A percentile compares a stretch with the other conserved stretches of the same genome.
These are phyloP conservation scores for Chloropicon primus DNA, from an alignment of 139 green algal species.

Conservation along the genomic window DNA sequence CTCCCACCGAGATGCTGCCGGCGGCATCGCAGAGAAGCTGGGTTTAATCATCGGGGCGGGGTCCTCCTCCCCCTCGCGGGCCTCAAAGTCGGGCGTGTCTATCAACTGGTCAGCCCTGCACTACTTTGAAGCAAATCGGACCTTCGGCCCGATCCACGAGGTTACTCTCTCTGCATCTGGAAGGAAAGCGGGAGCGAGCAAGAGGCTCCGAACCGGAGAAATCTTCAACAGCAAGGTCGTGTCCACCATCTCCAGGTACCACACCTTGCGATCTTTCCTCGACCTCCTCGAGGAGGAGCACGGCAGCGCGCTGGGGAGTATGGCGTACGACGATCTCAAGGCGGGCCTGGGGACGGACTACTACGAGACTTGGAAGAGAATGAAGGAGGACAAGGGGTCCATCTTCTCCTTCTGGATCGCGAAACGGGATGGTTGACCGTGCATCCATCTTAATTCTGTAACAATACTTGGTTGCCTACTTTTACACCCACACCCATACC, in stretches of 20 bases:
- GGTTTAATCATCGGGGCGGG: not conserved
- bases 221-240: constrained; percentile 15
- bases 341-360: constrained; percentile 8
- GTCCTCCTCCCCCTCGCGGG: not conserved
- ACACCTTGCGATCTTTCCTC: constrained; percentile 9
- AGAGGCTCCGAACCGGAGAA: constrained; percentile 1
- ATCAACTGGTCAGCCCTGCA: constrained; percentile 26
- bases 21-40: not conserved
- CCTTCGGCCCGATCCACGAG: constrained; percentile 21
- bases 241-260: constrained; percentile 32
- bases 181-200: constrained; percentile 26
- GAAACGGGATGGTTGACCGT: not conserved
- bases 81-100: constrained; percentile 13
- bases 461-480: too few relatives aligned
- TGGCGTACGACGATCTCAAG: not conserved
- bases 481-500: too few relatives aligned
- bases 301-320: constrained; percentile 9
- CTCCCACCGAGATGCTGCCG: not conserved
- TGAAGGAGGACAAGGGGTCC: constrained; percentile 11
- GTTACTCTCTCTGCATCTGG: constrained; percentile 31
- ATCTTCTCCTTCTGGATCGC: constrained; percentile 21
- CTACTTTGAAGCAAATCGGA: not conserved
- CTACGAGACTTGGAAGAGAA: not conserved
- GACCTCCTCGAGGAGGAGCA: constrained; percentile 18
- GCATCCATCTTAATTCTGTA: too few relatives aligned